A percentile compares a stretch with the other conserved stretches of the same genome.
Conservation (phyloP, 768 basidiomycete genomes). For the Pleurotus platypus region DNA sequence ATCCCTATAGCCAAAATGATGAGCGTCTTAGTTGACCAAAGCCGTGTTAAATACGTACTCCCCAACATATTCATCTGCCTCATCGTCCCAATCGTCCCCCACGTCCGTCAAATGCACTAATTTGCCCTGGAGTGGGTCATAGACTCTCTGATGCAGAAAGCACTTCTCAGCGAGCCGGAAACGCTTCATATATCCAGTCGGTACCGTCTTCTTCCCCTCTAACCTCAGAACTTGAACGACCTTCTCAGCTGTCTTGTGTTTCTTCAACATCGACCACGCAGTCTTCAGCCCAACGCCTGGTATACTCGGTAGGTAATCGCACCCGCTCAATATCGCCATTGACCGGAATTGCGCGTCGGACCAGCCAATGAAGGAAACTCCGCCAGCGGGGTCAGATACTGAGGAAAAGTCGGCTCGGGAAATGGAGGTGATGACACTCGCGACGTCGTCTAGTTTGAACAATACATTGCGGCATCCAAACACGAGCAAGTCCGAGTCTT, state of each 20-base stretch:
- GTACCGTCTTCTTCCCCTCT: slow-evolving; percentile 84
- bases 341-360: slow-evolving; percentile 85
- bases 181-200: slow-evolving; percentile 66
- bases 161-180: slow-evolving; percentile 87
- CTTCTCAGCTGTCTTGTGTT: slow-evolving; percentile 84
- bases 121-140: slow-evolving; percentile 61
- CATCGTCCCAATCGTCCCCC: slow-evolving; percentile 49
- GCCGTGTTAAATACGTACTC: slow-evolving; percentile 36
- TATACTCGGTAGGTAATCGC: slow-evolving; percentile 90
- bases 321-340: slow-evolving; percentile 92
- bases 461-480: slow-evolving; percentile 93
- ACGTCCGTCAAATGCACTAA: slow-evolving; percentile 73
- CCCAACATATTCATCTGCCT: slow-evolving; percentile 71
- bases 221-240: slow-evolving; percentile 70
- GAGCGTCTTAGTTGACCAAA: neutral
- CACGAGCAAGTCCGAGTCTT: slow-evolving; percentile 96
- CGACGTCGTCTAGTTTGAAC: slow-evolving; percentile 83
- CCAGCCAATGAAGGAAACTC: slow-evolving; percentile 85
- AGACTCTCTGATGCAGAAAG: slow-evolving; percentile 91
- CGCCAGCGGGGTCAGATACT: slow-evolving; percentile 45
- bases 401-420: slow-evolving; percentile 65
- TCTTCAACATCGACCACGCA: slow-evolving; percentile 76
- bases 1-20: slow-evolving; percentile 39
- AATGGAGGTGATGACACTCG: slow-evolving; percentile 63
- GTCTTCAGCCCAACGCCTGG: slow-evolving; percentile 93